Percentiles rank a stretch among this genome's conserved stretches.
Conservation (phyloP, 2,329 filamentous ascomycete genomes). For the Coniochaeta hoffmannii region DNA sequence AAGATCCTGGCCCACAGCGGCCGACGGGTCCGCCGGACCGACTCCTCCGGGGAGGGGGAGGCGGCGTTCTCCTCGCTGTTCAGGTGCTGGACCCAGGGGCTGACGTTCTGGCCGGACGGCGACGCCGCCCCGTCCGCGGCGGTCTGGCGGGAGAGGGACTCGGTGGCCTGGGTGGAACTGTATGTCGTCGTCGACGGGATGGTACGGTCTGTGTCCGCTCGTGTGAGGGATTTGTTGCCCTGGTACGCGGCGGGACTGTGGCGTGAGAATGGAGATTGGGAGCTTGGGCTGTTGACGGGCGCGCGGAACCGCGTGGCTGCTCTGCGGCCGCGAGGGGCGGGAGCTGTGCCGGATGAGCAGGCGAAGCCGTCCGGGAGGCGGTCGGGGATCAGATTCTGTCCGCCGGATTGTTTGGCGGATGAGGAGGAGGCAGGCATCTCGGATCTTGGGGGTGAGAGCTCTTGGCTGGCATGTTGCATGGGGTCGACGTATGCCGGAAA, state of each 20-base stretch:
- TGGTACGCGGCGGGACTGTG: not conserved
- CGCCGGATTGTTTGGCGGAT: too few relatives aligned
- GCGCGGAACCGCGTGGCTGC: too few relatives aligned
- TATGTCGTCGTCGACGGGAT: not conserved
- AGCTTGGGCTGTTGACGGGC: too few relatives aligned
- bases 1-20: too few relatives aligned
- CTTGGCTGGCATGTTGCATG: not conserved
- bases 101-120: too few relatives aligned
- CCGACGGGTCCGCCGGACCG: too few relatives aligned
- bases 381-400: too few relatives aligned
- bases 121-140: too few relatives aligned
- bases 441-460: not conserved
- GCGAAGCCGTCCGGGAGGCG: too few relatives aligned
- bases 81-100: not conserved
- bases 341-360: too few relatives aligned
- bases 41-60: too few relatives aligned
- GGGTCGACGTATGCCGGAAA: not conserved
- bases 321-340: too few relatives aligned
- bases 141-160: not conserved
- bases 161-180: not conserved
- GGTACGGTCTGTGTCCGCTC: not conserved
- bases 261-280: not conserved
- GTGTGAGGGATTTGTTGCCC: not conserved
- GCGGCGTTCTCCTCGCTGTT: not conserved
- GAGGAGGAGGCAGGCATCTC: not conserved